Evolutionary conservation across 129 eudicot genomes (phyloP).

Genomic region (Escallonia rubra): DNA sequence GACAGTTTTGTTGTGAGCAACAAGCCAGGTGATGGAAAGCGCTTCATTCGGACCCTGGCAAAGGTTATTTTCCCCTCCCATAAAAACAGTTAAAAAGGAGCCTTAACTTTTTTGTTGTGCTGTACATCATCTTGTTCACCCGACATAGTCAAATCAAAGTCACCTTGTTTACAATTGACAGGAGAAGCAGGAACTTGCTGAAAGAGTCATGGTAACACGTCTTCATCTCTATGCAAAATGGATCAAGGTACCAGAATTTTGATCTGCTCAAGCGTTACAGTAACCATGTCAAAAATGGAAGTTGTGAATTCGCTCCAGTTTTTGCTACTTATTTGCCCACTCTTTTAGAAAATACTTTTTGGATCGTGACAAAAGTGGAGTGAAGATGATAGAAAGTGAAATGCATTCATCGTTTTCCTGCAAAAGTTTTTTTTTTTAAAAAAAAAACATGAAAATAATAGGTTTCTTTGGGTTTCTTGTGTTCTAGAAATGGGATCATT

Average conservation of each 20-base stretch:
- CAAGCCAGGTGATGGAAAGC: constrained; percentile 69
- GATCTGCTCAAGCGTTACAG: too few species aligned
- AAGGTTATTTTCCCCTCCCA: constrained; percentile 39
- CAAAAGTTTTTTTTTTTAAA: neutral
- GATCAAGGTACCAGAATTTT: constrained; percentile 52
- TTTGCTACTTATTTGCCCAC: neutral
- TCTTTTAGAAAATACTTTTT: too few species aligned
- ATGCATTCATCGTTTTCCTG: too few species aligned
- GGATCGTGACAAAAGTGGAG: too few species aligned
- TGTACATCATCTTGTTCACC: neutral
- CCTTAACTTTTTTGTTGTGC: neutral
- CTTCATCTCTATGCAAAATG: constrained; percentile 91
- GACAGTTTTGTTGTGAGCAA: constrained; percentile 64
- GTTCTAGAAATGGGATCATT: constrained; percentile 75
- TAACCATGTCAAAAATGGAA: too few species aligned
- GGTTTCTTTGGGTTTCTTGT: constrained; percentile 6
- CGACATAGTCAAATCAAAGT: neutral
- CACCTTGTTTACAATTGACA: constrained; percentile 13
- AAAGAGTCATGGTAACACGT: constrained; percentile 93
- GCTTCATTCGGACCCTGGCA: constrained; percentile 69
- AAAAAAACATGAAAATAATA: neutral
- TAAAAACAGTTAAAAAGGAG: too few species aligned
- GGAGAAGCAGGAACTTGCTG: constrained; percentile 92
- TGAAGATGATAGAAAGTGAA: neutral
- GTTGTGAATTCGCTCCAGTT: neutral